Evolutionary conservation across 345 rosid species (phyloP).

Genomic region (Nasturtium officinale): DNA sequence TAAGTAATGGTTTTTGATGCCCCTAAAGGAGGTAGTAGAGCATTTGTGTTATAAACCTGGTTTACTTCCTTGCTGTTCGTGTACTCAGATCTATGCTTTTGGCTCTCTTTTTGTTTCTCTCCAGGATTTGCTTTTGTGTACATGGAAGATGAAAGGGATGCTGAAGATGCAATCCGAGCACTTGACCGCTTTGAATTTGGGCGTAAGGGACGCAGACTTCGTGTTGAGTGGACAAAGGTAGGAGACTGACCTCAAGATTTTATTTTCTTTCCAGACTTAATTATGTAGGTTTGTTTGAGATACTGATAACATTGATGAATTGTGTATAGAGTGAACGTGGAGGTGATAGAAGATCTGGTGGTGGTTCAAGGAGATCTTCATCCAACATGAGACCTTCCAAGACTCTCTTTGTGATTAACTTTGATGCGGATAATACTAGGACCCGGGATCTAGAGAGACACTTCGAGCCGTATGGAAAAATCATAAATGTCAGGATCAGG

Average conservation of each 20-base stretch:
- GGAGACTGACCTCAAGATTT: slow-evolving; percentile 28
- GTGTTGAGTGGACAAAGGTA: slow-evolving; percentile 98
- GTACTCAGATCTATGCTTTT: slow-evolving; percentile 18
- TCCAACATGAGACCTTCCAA: slow-evolving; percentile 73
- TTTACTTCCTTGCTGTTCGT: slow-evolving; percentile 12
- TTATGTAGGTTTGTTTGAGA: slow-evolving; percentile 40
- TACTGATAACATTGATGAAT: background rate
- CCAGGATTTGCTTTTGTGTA: slow-evolving; percentile 89
- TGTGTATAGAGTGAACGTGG: slow-evolving; percentile 77
- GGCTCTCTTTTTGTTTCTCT: background rate
- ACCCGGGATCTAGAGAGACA: slow-evolving; percentile 92
- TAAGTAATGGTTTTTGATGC: slow-evolving; percentile 40
- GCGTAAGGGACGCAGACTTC: slow-evolving; percentile 92
- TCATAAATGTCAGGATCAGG: slow-evolving; percentile 84
- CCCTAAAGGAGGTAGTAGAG: slow-evolving; percentile 39
- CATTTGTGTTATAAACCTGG: slow-evolving; percentile 37
- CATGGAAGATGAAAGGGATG: slow-evolving; percentile 99
- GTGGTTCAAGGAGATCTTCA: slow-evolving; percentile 66
- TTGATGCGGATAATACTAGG: slow-evolving; percentile 82
- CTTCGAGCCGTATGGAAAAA: slow-evolving; percentile 90
- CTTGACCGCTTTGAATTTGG: slow-evolving; percentile 89
- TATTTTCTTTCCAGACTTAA: slow-evolving; percentile 45
- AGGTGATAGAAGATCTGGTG: slow-evolving; percentile 57
- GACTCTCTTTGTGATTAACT: slow-evolving; percentile 91
- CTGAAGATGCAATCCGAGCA: slow-evolving; percentile 93